Conservation (phyloP, 768 basidiomycete genomes). For the Pleurotus tuber-regium region DNA sequence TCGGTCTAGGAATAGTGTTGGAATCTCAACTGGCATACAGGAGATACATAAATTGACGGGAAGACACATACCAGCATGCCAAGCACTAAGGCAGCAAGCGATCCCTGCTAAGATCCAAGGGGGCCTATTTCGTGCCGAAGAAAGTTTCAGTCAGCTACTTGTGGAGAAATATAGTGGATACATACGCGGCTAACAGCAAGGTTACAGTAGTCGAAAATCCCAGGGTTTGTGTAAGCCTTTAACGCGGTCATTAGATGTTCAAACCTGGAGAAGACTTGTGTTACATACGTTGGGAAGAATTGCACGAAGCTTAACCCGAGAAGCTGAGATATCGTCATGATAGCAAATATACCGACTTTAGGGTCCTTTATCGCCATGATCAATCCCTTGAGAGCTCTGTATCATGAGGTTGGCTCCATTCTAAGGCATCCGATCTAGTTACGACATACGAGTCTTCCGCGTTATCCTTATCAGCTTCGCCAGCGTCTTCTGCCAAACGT, state of each 20-base stretch:
- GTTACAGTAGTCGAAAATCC: constrained; percentile 59
- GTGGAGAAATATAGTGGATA: background rate
- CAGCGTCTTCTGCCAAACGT: constrained; percentile 65
- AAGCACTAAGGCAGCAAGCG: constrained; percentile 48
- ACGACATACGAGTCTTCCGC: constrained; percentile 50
- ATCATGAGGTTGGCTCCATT: background rate
- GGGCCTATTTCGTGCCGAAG: constrained; percentile 48
- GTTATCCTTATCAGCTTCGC: constrained; percentile 65
- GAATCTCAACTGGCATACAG: background rate
- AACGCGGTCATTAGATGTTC: too few species aligned
- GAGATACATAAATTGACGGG: background rate
- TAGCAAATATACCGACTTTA: constrained; percentile 49
- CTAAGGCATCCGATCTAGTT: background rate
- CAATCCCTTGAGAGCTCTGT: constrained; percentile 50
- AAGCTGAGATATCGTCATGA: constrained; percentile 49
- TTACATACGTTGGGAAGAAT: constrained; percentile 55
- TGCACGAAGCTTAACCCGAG: constrained; percentile 59
- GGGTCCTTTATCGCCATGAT: constrained; percentile 54
- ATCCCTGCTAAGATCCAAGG: constrained; percentile 61
- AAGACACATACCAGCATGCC: constrained; percentile 40
- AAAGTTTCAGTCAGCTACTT: background rate
- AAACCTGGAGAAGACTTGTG: too few species aligned
- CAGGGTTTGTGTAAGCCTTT: constrained; percentile 55
- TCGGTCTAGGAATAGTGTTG: constrained; percentile 30
- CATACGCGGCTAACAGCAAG: constrained; percentile 60